A percentile compares a stretch with the other conserved stretches of the same genome.
Evolutionary conservation across 2,329 filamentous ascomycete species (phyloP).

Genomic region (Talaromyces rugulosus): DNA sequence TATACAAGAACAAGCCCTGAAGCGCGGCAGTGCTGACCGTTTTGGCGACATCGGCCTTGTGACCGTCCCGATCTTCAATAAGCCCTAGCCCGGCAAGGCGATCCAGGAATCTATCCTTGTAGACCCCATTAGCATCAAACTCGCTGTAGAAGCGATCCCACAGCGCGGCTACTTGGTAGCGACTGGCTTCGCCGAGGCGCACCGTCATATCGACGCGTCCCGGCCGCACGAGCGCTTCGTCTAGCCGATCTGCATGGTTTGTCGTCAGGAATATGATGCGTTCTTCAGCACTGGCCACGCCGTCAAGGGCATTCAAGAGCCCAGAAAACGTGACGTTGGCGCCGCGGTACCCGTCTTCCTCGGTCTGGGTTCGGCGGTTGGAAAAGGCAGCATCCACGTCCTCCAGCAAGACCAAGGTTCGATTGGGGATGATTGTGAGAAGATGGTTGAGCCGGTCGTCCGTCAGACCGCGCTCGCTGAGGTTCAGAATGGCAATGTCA

Average conservation of each 20-base stretch:
- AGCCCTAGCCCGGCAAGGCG: conserved; percentile 67
- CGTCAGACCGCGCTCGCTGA: conserved; percentile 83
- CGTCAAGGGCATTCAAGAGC: conserved; percentile 78
- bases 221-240: conserved; percentile 83
- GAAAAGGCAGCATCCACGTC: conserved; percentile 89
- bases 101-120: conserved; percentile 65
- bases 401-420: conserved; percentile 79
- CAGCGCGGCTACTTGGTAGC: conserved; percentile 77
- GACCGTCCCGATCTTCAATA: conserved; percentile 55
- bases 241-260: conserved; percentile 85
- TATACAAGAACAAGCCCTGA: conserved; percentile 91
- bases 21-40: conserved; percentile 83
- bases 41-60: conserved; percentile 42
- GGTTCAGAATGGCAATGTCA: conserved; percentile 85
- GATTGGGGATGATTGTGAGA: conserved; percentile 75
- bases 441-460: conserved; percentile 85
- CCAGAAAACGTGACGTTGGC: conserved; percentile 93
- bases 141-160: conserved; percentile 96
- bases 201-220: conserved; percentile 93
- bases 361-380: conserved; percentile 67
- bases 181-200: conserved; percentile 80
- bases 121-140: conserved; percentile 60
- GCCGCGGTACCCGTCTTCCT: conserved; percentile 78
- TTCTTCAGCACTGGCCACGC: conserved; percentile 91
- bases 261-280: conserved; percentile 91